Base-by-base conservation (phyloP, 2,329 filamentous ascomycete genomes). In the Nigrospora oryzae region DNA sequence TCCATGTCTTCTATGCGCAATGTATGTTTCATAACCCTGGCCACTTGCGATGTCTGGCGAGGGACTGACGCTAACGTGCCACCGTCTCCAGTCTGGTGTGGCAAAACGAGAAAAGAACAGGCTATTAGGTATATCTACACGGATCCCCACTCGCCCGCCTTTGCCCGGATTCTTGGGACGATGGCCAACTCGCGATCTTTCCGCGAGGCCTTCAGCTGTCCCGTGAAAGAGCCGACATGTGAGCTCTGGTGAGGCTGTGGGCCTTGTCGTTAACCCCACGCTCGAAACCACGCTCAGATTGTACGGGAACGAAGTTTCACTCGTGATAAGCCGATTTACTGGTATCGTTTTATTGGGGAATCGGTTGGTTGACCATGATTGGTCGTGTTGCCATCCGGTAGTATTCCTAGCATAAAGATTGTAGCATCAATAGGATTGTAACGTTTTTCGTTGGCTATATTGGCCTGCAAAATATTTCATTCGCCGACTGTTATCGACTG, bases 111-210 rank as follows among this genome's bases (percentile, higher is more conserved):
- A 7, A 74, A 76, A 48, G 79, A 80, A 52, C 67, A 72, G 6
- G 75, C 77, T 5, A 70, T 81, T 32, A 67, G 71, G 44, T 63
- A 70, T 1, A 75, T 86, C 41, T 79, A 79, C 54, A 75, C 69
- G 0, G 81, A 88, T 56, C 74, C 75, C 0, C 84, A 88, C 63
- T 76, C 81, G 5, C 84, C 83, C 0, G 75, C 76, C 32, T 73
- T 73, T 53, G 77, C 77, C 2, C 73, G 84, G 15, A 77, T 83
- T 14, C 53, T 74, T 51, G 80, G 82, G 4, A 81, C 81, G 0
- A 77, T 83, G 65, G 73, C 75, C 1, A 87, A 88, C 55, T 84
- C 81, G 30, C 69, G 72, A 28, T 80, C 79, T 15, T 89, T 88
- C 56, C 74, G 70, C 46, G 76, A 85, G 59, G 79, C 77, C 11